Base-by-base conservation (phyloP, 495 filamentous ascomycete species). In the Parachaetomium inaequale region DNA sequence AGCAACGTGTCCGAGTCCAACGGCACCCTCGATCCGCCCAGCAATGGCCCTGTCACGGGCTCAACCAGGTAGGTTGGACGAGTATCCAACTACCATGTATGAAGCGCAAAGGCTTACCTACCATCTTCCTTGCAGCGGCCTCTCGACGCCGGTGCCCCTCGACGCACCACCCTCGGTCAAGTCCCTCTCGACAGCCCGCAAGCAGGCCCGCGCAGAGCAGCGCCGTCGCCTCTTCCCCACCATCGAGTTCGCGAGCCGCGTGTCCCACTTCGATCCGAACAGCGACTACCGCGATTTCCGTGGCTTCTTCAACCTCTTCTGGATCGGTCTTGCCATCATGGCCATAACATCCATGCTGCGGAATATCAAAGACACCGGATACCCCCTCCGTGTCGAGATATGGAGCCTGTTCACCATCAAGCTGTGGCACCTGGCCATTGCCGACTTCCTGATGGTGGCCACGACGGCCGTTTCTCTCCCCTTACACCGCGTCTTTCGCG, bases 271-370 rank as follows among this genome's bases (percentile, higher is more conserved):
- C 74, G 94, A 98, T 74, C 91, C 91, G 15, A 82, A 84, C 54
- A 93, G 89, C 77, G 91, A 96, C 67, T 95, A 98, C 66, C 85
- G 87, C 60, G 90, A 98, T 68, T 98, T 98, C 74, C 85, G 92
- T 64, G 94, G 94, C 63, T 98, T 98, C 82, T 98, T 96, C 74
- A 88, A 92, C 46, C 82, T 98, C 45, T 98, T 98, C 76, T 98
- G 94, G 94, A 93, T 98, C 52, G 91, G 89, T 6, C 77, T 98
- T 59, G 89, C 91, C 55, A 95, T 98, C 74, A 96, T 98, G 94
- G 91, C 92, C 62, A 87, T 96, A 56, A 98, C 94, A 12, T 90
- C 89, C 10, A 87, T 89, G 77, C 75, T 97, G 69, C 85, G 94
- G 70, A 98, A 96, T 69, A 85, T 94, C 68, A 96, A 93, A 72